Percentiles rank a stretch among this genome's conserved stretches.
phyloP scores from a whole-genome alignment of 345 rosid genomes.

The Eucalyptus viminalis region DNA sequence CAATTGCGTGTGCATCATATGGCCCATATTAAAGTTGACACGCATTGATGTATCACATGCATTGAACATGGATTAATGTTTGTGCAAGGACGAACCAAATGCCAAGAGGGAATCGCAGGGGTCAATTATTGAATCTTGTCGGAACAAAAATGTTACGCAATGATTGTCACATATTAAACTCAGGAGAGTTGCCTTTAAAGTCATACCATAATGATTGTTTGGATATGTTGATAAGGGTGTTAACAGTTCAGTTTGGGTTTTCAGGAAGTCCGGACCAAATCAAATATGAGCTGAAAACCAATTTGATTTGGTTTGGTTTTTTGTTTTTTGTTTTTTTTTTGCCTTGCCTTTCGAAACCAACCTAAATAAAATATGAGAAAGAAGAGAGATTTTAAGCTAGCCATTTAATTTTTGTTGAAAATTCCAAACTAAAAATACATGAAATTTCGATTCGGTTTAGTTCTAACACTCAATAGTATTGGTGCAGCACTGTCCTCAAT shows the following conservation, averaged over 20 bases:
- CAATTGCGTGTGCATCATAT: accelerated
- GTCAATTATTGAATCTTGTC: too few relatives aligned
- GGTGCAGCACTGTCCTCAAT: too few relatives aligned
- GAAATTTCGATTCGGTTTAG: too few relatives aligned
- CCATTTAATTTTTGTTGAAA: too few relatives aligned
- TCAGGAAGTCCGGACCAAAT: too few relatives aligned
- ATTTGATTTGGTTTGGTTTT: accelerated
- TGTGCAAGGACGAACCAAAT: not conserved
- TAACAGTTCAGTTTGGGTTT: too few relatives aligned
- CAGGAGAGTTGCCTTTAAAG: not conserved
- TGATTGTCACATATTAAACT: too few relatives aligned
- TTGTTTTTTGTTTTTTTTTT: accelerated
- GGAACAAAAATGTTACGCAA: accelerated
- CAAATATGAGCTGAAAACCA: accelerated
- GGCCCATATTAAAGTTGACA: too few relatives aligned
- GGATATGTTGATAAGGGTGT: too few relatives aligned
- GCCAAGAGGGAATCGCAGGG: not conserved
- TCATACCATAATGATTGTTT: accelerated
- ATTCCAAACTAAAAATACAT: accelerated
- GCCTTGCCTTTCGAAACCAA: too few relatives aligned
- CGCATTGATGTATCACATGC: not conserved
- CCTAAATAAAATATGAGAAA: too few relatives aligned
- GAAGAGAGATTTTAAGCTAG: too few relatives aligned
- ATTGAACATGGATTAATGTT: not conserved
- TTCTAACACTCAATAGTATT: accelerated